Percentiles rank a stretch among this genome's conserved stretches.
These are phyloP conservation scores for Boletus reticuloceps DNA, from an alignment of 768 basidiomycete species.

Conservation along the genomic window DNA sequence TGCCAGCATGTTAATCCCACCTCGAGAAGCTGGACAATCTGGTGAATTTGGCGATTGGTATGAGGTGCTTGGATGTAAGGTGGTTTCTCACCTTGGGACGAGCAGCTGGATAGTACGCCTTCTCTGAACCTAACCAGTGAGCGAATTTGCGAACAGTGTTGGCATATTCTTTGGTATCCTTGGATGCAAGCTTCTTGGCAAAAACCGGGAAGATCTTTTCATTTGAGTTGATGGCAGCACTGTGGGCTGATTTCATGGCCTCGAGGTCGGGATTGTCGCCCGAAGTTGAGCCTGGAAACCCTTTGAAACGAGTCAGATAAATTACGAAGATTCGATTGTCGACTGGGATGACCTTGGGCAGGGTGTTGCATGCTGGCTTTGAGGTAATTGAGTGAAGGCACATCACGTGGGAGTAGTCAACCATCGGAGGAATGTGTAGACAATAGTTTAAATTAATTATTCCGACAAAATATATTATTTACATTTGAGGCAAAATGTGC, in stretches of 20 bases:
- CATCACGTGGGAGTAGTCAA: conserved; percentile 7
- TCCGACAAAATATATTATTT: too few relatives aligned
- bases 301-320: conserved; percentile 7
- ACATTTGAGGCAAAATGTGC: too few relatives aligned
- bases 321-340: background rate
- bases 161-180: conserved; percentile 23
- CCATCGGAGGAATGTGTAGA: too few relatives aligned
- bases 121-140: conserved; percentile 44
- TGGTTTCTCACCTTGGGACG: conserved; percentile 44
- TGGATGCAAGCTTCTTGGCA: conserved; percentile 31
- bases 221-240: conserved; percentile 22
- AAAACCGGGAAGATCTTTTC: conserved; percentile 39
- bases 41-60: background rate
- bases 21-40: conserved; percentile 52
- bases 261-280: background rate
- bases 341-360: conserved; percentile 4
- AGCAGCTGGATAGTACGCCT: conserved; percentile 52
- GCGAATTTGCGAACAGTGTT: conserved; percentile 36
- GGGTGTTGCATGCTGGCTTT: conserved; percentile 11
- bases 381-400: background rate
- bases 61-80: background rate
- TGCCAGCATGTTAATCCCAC: conserved; percentile 29
- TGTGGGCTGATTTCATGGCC: conserved; percentile 17
- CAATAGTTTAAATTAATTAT: too few relatives aligned
- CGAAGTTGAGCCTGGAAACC: background rate